phyloP scores from a whole-genome alignment of 2,329 filamentous ascomycete species.

The Ascochyta koolunga region DNA sequence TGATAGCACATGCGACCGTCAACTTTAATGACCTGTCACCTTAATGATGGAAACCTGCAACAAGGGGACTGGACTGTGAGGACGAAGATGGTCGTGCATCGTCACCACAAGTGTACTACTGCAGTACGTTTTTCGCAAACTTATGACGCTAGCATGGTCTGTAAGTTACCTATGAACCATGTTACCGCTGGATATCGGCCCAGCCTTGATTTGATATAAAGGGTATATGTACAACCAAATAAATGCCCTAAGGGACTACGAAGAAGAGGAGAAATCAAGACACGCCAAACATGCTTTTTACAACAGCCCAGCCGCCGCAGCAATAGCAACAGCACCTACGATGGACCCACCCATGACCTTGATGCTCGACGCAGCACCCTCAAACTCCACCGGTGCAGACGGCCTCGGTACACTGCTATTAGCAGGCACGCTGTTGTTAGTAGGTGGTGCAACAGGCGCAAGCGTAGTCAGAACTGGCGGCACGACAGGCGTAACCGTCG shows the following conservation, averaged over 20 bases:
- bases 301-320: slow-evolving; percentile 27
- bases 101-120: background rate
- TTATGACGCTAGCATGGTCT: slow-evolving; percentile 4
- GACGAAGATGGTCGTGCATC: background rate
- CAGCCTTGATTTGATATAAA: slow-evolving; percentile 15
- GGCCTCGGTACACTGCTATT: slow-evolving; percentile 30
- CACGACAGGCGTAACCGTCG: slow-evolving; percentile 13
- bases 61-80: background rate
- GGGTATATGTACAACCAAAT: slow-evolving; percentile 23
- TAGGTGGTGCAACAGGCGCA: slow-evolving; percentile 25
- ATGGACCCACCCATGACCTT: slow-evolving; percentile 25
- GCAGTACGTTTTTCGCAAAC: background rate
- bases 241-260: slow-evolving; percentile 7
- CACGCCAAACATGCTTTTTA: slow-evolving; percentile 13
- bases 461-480: slow-evolving; percentile 22
- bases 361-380: slow-evolving; percentile 30
- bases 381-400: slow-evolving; percentile 26
- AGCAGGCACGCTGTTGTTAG: slow-evolving; percentile 31
- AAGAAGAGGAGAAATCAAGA: slow-evolving; percentile 14
- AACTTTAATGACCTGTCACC: background rate
- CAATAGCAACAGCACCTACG: slow-evolving; percentile 27
- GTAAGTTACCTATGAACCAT: slow-evolving; percentile 18
- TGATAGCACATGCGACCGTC: background rate
- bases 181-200: slow-evolving; percentile 6
- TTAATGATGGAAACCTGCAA: background rate